Evolutionary conservation across 2,329 filamentous ascomycete genomes (phyloP).

Genomic region (Juglanconis juglandina): DNA sequence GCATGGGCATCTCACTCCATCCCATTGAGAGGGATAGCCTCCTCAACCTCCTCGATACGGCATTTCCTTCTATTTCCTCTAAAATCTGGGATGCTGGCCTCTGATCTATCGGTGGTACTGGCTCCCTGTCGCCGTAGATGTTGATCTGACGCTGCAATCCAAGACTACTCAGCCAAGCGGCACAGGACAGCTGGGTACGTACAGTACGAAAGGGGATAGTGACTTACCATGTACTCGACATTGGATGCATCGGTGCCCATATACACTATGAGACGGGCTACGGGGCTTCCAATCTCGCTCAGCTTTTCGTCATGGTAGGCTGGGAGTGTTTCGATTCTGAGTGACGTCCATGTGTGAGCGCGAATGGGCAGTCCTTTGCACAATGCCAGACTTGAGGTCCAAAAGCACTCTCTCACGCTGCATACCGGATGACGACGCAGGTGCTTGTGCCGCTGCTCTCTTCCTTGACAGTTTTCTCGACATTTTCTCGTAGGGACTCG

Average conservation of each 20-base stretch:
- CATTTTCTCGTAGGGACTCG: not conserved
- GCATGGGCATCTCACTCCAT: not conserved
- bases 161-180: not conserved
- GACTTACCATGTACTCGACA: not conserved
- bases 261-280: not conserved
- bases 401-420: not conserved
- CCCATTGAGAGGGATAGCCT: not conserved
- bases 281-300: not conserved
- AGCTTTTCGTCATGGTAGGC: not conserved
- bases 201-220: too few species aligned
- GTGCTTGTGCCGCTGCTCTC: not conserved
- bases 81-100: not conserved
- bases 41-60: not conserved
- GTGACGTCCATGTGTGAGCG: too few species aligned
- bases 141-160: not conserved
- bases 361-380: not conserved
- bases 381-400: not conserved
- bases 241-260: not conserved
- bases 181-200: not conserved
- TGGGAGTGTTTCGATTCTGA: not conserved
- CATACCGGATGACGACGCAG: conserved; percentile 4
- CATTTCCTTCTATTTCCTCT: not conserved
- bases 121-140: not conserved
- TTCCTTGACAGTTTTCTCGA: conserved; percentile 1
- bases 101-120: not conserved